Base-by-base conservation (phyloP, 192 early-diverging fungal species). In the Lunasporangiospora selenospora region DNA sequence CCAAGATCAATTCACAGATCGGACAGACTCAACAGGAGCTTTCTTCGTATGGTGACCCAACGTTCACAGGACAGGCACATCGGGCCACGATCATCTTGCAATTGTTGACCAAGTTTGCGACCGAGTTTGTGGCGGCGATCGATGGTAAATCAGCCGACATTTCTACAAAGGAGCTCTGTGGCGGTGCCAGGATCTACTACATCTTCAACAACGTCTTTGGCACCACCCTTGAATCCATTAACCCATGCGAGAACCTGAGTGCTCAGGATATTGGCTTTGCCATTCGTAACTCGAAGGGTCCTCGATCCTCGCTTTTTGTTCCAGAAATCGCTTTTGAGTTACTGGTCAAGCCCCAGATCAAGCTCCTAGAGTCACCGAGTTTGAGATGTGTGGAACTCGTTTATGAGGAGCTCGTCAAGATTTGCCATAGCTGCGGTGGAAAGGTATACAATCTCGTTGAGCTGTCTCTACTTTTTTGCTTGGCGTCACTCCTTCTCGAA, bases 321-420 rank as follows among this genome's bases (percentile, higher is more conserved):
- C 92, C 92, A 11, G 92, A 93, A 64, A 84, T 92, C 65, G 92
- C 92, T 9, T 93, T 93, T 80, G 89, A 93, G 65, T 80, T 93
- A 26, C 54, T 93, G 31, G 92, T 93, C 52, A 90, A 88, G 59
- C 92, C 92, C 37, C 90, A 92, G 66, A 91, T 93, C 53, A 86
- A 85, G 53, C 61, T 86, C 29, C 79, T 93, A 16, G 90, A 92
- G 67, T 73, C 86, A 11, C 90, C 92, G 8, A 88, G 88, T 43
- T 79, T 89, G 76, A 80, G 90, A 52, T 93, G 92, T 59, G 92
- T 93, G 24, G 89, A 93, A 61, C 80, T 90, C 23, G 92, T 86
- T 2, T 92, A 93, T 78, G 92, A 93, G 66, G 92, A 93, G 58
- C 70, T 93, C 38, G 85, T 89, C 83, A 89, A 90, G 69, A 86